phyloP scores from a whole-genome alignment of 2,329 filamentous ascomycete genomes.

The Hawksworthiomyces lignivorus region DNA sequence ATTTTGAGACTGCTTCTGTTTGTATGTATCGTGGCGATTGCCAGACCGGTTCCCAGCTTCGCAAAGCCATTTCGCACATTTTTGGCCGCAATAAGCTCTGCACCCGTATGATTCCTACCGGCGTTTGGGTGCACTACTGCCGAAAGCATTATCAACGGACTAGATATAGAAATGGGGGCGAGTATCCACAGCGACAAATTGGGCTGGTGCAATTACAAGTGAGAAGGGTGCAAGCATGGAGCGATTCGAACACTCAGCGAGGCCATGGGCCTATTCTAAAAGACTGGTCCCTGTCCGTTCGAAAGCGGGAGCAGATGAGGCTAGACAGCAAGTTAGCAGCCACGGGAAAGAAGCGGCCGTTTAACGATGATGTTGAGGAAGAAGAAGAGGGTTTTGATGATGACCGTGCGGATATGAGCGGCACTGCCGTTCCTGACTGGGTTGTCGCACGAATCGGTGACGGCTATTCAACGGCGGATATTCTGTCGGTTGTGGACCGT shows the following conservation, averaged over 20 bases:
- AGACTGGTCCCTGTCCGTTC: constrained; percentile 54
- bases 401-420: constrained; percentile 24
- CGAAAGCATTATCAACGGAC: constrained; percentile 76
- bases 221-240: constrained; percentile 55
- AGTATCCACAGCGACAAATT: constrained; percentile 56
- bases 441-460: constrained; percentile 37
- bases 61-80: constrained; percentile 73
- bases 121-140: constrained; percentile 70
- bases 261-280: constrained; percentile 38
- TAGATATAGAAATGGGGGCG: constrained; percentile 57
- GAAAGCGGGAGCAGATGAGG: constrained; percentile 57
- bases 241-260: constrained; percentile 35
- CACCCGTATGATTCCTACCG: constrained; percentile 60
- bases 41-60: constrained; percentile 51
- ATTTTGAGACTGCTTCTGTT: constrained; percentile 12
- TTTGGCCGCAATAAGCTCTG: constrained; percentile 77
- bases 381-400: constrained; percentile 21
- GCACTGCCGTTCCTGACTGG: constrained; percentile 41
- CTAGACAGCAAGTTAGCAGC: constrained; percentile 33
- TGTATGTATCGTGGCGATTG: constrained; percentile 53
- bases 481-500: constrained; percentile 38
- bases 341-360: constrained; percentile 23
- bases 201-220: constrained; percentile 58
- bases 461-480: constrained; percentile 39
- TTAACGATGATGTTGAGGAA: constrained; percentile 23